Conservation (phyloP, 805 yeast species). For the Cyberlindnera mississippiensis region DNA sequence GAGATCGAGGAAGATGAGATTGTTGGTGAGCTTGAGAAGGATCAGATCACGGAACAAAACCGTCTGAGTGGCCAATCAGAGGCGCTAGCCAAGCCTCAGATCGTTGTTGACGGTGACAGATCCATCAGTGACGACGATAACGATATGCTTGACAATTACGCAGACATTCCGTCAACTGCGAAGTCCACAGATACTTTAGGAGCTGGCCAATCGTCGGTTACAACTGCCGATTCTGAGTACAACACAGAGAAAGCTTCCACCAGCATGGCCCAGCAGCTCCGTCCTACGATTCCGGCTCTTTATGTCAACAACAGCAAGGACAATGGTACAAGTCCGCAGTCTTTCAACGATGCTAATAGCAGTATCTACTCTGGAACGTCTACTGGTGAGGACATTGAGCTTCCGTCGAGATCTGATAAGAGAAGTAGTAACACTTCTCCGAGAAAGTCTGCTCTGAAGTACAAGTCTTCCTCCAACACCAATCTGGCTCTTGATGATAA, state of each 20-base stretch:
- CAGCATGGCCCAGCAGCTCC: slow-evolving; percentile 44
- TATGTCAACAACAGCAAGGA: slow-evolving; percentile 14
- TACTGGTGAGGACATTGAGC: slow-evolving; percentile 10
- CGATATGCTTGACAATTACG: slow-evolving; percentile 15
- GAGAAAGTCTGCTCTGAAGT: slow-evolving; percentile 41
- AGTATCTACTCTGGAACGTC: slow-evolving; percentile 12
- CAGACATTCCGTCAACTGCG: slow-evolving; percentile 26
- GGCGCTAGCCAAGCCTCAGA: background rate
- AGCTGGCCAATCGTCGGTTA: slow-evolving; percentile 20
- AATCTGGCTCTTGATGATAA: slow-evolving; percentile 12
- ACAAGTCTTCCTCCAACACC: slow-evolving; percentile 23
- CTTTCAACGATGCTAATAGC: slow-evolving; percentile 7
- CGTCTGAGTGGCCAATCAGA: slow-evolving; percentile 1
- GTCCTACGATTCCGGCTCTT: slow-evolving; percentile 35
- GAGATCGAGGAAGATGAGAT: slow-evolving; percentile 10
- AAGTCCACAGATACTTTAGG: slow-evolving; percentile 21
- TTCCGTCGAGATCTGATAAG: slow-evolving; percentile 34
- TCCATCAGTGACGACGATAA: slow-evolving; percentile 10
- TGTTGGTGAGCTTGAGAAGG: slow-evolving; percentile 1
- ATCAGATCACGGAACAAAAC: slow-evolving; percentile 2
- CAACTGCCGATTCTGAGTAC: slow-evolving; percentile 19
- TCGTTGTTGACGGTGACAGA: slow-evolving; percentile 2
- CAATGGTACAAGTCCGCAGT: slow-evolving; percentile 2
- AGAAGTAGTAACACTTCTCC: slow-evolving; percentile 35
- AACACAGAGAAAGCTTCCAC: slow-evolving; percentile 6